Evolutionary conservation across 352 stramenopile genomes (phyloP).

Genomic region (Phytopythium ostracodes): DNA sequence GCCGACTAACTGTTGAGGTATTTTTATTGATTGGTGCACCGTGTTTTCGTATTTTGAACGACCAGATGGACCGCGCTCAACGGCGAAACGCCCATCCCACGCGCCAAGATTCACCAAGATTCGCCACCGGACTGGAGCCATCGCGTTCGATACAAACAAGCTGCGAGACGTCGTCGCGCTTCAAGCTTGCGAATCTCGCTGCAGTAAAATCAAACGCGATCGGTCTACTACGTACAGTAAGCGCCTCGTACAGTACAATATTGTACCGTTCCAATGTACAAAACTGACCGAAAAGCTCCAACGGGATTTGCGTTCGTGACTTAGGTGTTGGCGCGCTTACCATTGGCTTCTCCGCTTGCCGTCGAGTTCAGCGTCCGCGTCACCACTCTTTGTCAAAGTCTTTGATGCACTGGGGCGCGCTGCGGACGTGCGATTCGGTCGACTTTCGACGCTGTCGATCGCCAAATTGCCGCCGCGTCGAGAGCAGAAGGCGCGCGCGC

Average conservation of each 20-base stretch:
- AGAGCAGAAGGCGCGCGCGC: background rate
- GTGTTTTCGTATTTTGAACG: background rate
- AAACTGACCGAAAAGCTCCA: background rate
- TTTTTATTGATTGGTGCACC: background rate
- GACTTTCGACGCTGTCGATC: background rate
- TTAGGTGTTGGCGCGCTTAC: background rate
- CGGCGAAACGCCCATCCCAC: conserved; percentile 3
- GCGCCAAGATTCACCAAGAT: conserved; percentile 13
- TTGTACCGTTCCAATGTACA: background rate
- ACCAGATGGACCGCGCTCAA: background rate
- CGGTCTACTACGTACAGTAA: too few relatives aligned
- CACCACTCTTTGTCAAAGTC: background rate
- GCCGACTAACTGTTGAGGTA: background rate
- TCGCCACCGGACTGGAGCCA: conserved; percentile 4
- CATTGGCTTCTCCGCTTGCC: background rate
- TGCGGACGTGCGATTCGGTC: background rate
- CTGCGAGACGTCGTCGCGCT: background rate
- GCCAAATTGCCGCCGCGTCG: background rate
- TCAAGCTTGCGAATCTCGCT: background rate
- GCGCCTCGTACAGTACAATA: background rate
- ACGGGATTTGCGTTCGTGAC: background rate
- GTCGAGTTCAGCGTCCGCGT: background rate
- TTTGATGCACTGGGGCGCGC: background rate
- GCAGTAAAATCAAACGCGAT: background rate
- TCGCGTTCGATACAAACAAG: background rate